Base-by-base conservation (phyloP, 2,329 filamentous ascomycete species). In the Ceratocystis colombiana region DNA sequence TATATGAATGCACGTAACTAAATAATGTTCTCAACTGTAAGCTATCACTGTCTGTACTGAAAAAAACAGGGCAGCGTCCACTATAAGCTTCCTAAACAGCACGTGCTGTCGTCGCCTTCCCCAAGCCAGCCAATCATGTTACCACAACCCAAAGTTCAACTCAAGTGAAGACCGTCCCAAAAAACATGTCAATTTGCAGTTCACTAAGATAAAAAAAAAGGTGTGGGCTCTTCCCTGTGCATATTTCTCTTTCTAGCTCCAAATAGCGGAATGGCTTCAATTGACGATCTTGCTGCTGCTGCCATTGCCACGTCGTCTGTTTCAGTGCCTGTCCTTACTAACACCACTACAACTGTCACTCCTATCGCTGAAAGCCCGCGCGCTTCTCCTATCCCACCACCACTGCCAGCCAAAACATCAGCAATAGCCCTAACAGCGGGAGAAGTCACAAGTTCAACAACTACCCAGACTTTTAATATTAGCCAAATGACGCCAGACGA, bases 201-300 rank as follows among this genome's bases (percentile, higher is more conserved):
- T 20, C 22, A 22, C n/a, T 3, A 22, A 50, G n/a, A 28, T 25
- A 53, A 53, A 28, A 7, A 7, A 53, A 28, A 53, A 7, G 15
- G 28, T 15, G 8, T 15, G 33, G 33, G 28, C n/a, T 59, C 17
- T 37, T 64, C 45, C 62, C 15, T 64, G 37, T 15, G 3, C 37
- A 41, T 41, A 10, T 25, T 12, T 17, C 53, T 53, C 22, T 48
- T 63, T 33, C 15, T n/a, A 10, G 37, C 25, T 33, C 5, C n/a
- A n/a, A 37, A 10, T 63, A 10, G 22, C 17, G 53, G 59, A 63
- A 77, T 80, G 78, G 73, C 78, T 44, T 81, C 79, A 5, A 80
- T 80, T 68, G 80, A 79, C 70, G 79, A 81, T 66, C 75, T 80
- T 46, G 79, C 79, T 22, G 77, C 77, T 22, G 79, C 78, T 62